Evolutionary conservation across 2,329 filamentous ascomycete species (phyloP).

Genomic region (Fusarium transvaalense): DNA sequence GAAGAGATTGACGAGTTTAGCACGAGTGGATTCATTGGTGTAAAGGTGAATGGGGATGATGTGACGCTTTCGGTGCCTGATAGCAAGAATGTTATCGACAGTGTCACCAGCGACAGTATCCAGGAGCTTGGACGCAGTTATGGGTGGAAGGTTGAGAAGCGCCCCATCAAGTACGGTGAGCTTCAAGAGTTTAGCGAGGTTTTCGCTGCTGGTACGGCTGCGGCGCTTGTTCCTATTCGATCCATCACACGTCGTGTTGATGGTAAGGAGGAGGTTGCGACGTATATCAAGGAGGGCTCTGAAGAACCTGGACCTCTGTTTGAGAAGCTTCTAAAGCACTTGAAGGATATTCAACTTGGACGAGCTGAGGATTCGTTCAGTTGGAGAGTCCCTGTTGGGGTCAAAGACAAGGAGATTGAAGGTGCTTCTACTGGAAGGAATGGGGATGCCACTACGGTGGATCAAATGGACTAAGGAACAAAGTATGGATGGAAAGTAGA

Average conservation of each 20-base stretch:
- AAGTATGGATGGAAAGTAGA: not conserved
- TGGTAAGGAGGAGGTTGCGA: slow-evolving; percentile 61
- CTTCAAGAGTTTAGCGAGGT: slow-evolving; percentile 74
- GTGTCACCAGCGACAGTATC: slow-evolving; percentile 83
- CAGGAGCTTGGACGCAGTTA: slow-evolving; percentile 80
- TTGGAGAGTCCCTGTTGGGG: slow-evolving; percentile 71
- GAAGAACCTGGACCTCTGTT: slow-evolving; percentile 81
- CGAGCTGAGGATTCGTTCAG: slow-evolving; percentile 81
- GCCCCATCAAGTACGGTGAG: slow-evolving; percentile 74
- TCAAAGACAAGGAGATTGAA: slow-evolving; percentile 60
- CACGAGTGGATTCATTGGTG: slow-evolving; percentile 92
- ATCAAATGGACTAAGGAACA: slow-evolving; percentile 51
- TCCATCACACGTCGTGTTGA: slow-evolving; percentile 80
- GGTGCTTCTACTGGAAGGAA: slow-evolving; percentile 38
- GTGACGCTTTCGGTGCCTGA: slow-evolving; percentile 88
- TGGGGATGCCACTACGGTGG: slow-evolving; percentile 48
- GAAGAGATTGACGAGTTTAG: slow-evolving; percentile 96
- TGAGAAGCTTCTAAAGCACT: slow-evolving; percentile 76
- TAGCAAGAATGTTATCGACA: slow-evolving; percentile 88
- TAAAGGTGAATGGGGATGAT: slow-evolving; percentile 68
- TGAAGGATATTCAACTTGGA: slow-evolving; percentile 89
- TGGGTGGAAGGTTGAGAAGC: slow-evolving; percentile 86
- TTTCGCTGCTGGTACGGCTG: slow-evolving; percentile 91
- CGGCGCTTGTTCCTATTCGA: slow-evolving; percentile 89
- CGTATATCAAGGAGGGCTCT: slow-evolving; percentile 66